Conservation (phyloP, 306 rosid species). For the Prunus mongolica region DNA sequence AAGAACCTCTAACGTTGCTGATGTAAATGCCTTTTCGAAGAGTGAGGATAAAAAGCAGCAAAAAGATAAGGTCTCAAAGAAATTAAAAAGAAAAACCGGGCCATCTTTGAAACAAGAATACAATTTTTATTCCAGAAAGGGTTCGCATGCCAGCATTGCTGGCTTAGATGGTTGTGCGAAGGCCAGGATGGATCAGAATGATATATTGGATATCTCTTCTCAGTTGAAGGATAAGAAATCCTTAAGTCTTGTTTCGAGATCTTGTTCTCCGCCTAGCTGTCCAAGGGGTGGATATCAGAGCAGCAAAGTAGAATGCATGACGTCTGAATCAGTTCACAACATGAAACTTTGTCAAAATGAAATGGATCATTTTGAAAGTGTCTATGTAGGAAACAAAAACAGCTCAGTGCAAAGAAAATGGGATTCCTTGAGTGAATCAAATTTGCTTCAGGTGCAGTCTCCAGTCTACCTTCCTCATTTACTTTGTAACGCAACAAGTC, state of each 20-base stretch:
- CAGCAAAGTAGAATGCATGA: constrained; percentile 26
- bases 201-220: constrained; percentile 26
- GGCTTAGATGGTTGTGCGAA: constrained; percentile 34
- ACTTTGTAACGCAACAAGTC: constrained; percentile 35
- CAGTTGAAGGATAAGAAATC: constrained; percentile 31
- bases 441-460: constrained; percentile 35
- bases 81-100: constrained; percentile 44
- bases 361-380: constrained; percentile 24
- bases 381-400: constrained; percentile 26
- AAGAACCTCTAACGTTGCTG: constrained; percentile 25
- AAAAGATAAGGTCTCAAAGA: constrained; percentile 40
- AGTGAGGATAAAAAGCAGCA: constrained; percentile 40
- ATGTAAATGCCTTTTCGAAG: constrained; percentile 17
- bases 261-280: constrained; percentile 27
- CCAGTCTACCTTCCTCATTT: constrained; percentile 34
- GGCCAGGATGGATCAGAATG: constrained; percentile 34
- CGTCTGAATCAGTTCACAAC: constrained; percentile 37
- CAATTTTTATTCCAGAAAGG: constrained; percentile 40
- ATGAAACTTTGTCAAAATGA: constrained; percentile 32
- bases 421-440: constrained; percentile 26
- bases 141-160: constrained; percentile 29
- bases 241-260: constrained; percentile 26
- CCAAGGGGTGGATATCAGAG: constrained; percentile 20
- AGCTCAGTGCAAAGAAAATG: constrained; percentile 29
- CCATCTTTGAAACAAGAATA: constrained; percentile 40